These are phyloP conservation scores for Paecilomyces fulvus DNA, from an alignment of 2,329 filamentous ascomycete species.

Conservation along the genomic window DNA sequence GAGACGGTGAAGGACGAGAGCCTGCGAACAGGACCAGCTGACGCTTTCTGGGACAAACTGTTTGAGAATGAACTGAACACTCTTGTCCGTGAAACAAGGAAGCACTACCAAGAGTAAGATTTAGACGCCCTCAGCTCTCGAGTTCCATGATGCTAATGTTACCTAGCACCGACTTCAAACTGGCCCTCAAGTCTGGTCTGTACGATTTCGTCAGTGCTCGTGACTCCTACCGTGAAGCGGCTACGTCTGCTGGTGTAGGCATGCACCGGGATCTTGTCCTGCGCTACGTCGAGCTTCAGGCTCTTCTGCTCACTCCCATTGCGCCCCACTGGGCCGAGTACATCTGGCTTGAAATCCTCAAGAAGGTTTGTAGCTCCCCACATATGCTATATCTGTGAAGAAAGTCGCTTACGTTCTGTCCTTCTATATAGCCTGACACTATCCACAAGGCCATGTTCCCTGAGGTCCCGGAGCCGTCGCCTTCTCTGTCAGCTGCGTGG, in stretches of 20 bases:
- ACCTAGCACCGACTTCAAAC: constrained; percentile 64
- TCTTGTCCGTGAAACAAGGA: constrained; percentile 66
- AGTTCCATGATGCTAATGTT: constrained; percentile 5
- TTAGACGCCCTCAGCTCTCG: not conserved
- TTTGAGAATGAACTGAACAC: constrained; percentile 91
- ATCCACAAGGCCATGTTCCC: constrained; percentile 77
- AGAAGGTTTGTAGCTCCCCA: constrained; percentile 41
- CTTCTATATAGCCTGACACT: constrained; percentile 45
- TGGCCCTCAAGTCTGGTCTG: constrained; percentile 75
- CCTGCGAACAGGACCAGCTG: constrained; percentile 67
- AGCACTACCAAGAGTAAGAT: constrained; percentile 63
- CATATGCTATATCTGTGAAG: not conserved
- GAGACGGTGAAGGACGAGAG: constrained; percentile 66
- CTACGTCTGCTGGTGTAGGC: constrained; percentile 64
- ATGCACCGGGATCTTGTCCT: constrained; percentile 77
- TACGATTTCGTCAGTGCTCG: constrained; percentile 87
- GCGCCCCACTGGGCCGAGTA: constrained; percentile 93
- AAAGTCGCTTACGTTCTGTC: constrained; percentile 1
- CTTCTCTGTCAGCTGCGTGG: constrained; percentile 64
- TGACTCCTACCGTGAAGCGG: constrained; percentile 83
- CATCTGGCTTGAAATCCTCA: constrained; percentile 85
- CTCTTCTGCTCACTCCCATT: constrained; percentile 71
- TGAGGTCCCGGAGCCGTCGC: constrained; percentile 54
- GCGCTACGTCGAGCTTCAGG: constrained; percentile 79
- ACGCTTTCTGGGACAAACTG: constrained; percentile 74